Evolutionary conservation across 2,329 filamentous ascomycete genomes (phyloP), one percentile per base, ranked within the genome.

Genomic region (Chaetothyriales sp.): DNA sequence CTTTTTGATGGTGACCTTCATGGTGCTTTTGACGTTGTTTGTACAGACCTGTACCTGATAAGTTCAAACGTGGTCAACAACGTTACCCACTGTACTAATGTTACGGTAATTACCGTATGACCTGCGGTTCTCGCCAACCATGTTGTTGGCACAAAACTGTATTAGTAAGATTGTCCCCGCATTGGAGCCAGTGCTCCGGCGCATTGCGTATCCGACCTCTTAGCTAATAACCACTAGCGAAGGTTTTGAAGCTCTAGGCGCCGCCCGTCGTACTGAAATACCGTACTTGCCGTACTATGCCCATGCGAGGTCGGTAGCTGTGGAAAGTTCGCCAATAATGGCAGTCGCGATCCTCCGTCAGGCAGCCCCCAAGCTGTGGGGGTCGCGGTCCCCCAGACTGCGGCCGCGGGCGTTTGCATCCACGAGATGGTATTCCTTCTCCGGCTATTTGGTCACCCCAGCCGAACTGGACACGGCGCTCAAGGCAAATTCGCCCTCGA

Each of bases 1-100:
- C 65, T 86, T 79, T 63, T 83, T 86, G 69, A 96, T 92, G 46
- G 81, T 92, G 72, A 96, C 87, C 70, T 95, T 96, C 92, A 98
- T 98, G 10, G 49, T 65, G 57, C 1, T 18, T 25, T 18, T 19
- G 15, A 32, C 25, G 22, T 32, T 45, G 20, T 10, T 28, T 28
- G 20, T 7, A 39, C 22, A 32, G 22, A 3, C 22, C 6, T 3
- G 22, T 25, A 25, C 22, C 3, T 6, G 22, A 3, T 25, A 25
- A 25, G 22, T 25, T 25, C 22, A 25, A 25, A 6, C 6, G 3
- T 25, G 22, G 22, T 25, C 22, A 25, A 25, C 22, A 25, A 25
- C 6, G 22, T 25, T 25, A 25, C 22, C 3, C 22, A 25, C 22
- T 25, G n/a, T n/a, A n/a, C n/a, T n/a, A n/a, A n/a, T n/a, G n/a